Evolutionary conservation across 108 stramenopile species (phyloP), one percentile per base, ranked within the genome.

Genomic region (Cyclotella sp.): DNA sequence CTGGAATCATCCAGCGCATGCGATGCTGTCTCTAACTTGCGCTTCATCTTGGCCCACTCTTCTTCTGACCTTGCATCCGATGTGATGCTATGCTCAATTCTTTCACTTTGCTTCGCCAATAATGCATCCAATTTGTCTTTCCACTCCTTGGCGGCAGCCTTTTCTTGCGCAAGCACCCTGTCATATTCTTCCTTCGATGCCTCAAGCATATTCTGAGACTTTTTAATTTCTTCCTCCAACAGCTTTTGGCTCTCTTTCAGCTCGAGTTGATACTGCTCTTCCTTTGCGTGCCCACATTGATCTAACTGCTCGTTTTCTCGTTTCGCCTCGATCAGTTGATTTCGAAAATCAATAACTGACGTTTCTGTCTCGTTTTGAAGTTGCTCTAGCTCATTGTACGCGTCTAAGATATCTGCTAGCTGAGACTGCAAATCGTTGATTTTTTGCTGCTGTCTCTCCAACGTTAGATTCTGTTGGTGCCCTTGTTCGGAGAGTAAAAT

Each of bases 311-410:
- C 57, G 29, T 57, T 44, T 9, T 28, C 64, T 21, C 61, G 28
- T 19, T 43, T 19, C 13, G 60, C 19, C 22, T 63, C 49, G 24
- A 66, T 49, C 26, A 67, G 34, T 39, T 57, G 28, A n/a, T 43
- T 24, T 58, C 61, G 51, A 51, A 68, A 68, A 0, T 73, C 34
- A 6, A 42, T 4, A 39, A 68, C 59, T 9, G 41, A 18, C 11
- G 24, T 45, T 39, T 71, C 70, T 10, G 65, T 62, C 19, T 79
- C 72, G 44, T 59, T 61, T 30, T 68, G 72, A n/a, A 68, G 26
- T 49, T 68, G 72, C 26, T 79, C 79, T 3, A 79, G 49, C 42
- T 79, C 72, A 18, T 59, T 51, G 52, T 79, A 68, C 1, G 79
- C 79, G 42, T 73, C 79, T 19, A 79, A 43, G 28, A 79, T 65